Base-by-base conservation (phyloP, 2,329 filamentous ascomycete species). In the Aspergillus fructus region DNA sequence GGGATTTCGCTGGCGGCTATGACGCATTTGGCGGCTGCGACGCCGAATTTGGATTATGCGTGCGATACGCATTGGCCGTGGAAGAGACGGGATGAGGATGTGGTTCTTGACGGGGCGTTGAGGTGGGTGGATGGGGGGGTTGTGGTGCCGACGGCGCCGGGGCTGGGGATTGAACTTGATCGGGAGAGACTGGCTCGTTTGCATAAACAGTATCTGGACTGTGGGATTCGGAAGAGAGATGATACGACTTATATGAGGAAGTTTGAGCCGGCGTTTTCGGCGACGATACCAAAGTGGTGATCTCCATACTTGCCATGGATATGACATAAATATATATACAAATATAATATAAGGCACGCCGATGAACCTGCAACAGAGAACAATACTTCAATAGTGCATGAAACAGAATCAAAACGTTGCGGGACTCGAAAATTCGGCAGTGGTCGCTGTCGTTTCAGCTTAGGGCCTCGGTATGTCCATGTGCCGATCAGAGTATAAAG, bases 21-120 rank as follows among this genome's bases (percentile, higher is more conserved):
- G 76, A 77, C 76, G 0, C 76, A 78, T 49, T 66, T 78, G 9
- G 76, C 76, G 2, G 68, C 75, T 3, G 74, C 76, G 13, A 78
- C 76, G 0, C 64, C 67, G 0, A 78, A 78, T 39, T 60, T 78
- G 2, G 76, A 78, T 61, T 78, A 78, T 42, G 76, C 76, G 0
- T 78, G 76, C 48, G 76, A 78, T 49, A 78, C 76, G 0, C 76
- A 78, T 56, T 78, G 76, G 76, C 76, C 76, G 6, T 78, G 76
- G 76, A 78, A 78, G 64, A 73, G 71, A 3, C 68, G 71, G 0
- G 72, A 77, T 6, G 76, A 78, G 59, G 76, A 78, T 49, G 74
- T 78, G 5, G 64, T 78, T 45, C 57, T 72, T 7, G 69, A 74
- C n/a, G 74, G 74, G 1, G 67, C 69, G 0, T 43, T 78, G 53